Conservation (phyloP, 2,329 filamentous ascomycete species). For the Aspergillus costaricaensis region DNA sequence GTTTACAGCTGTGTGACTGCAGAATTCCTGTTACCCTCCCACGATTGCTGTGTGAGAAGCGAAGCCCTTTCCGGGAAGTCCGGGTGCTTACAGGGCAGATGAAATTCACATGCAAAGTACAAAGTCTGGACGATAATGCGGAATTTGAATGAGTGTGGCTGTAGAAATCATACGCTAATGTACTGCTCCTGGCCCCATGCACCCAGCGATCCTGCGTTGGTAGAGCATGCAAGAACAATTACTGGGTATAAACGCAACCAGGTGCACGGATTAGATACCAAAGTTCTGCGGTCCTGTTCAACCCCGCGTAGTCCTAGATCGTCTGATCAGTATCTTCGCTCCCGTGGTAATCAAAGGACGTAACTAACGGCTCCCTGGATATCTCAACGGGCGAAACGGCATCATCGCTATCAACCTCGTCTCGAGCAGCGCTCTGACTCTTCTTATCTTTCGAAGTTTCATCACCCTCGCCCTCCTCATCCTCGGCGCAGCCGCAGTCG, state of each 20-base stretch:
- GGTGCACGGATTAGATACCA: conserved; percentile 1
- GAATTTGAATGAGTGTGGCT: neutral
- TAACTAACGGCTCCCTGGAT: conserved; percentile 38
- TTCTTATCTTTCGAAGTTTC: conserved; percentile 13
- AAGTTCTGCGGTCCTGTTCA: conserved; percentile 14
- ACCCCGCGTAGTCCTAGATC: conserved; percentile 31
- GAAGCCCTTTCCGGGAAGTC: neutral
- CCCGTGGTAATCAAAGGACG: conserved; percentile 4
- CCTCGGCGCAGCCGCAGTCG: conserved; percentile 65
- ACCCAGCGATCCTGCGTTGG: conserved; percentile 21
- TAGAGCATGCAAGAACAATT: neutral
- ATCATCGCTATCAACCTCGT: conserved; percentile 4
- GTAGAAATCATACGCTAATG: conserved; percentile 10
- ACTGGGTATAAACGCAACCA: neutral
- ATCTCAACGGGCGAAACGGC: conserved; percentile 35
- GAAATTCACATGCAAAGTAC: neutral
- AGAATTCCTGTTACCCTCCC: neutral
- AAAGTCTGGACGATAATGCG: neutral
- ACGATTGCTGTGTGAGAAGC: neutral
- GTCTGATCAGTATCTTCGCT: conserved; percentile 17
- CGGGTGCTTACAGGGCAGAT: neutral
- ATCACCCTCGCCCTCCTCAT: conserved; percentile 38
- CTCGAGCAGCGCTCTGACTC: conserved; percentile 8
- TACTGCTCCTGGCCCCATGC: conserved; percentile 12
- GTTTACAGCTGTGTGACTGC: neutral